phyloP scores from a whole-genome alignment of 805 yeast genomes.

The Pichia nanzhaoensis region DNA sequence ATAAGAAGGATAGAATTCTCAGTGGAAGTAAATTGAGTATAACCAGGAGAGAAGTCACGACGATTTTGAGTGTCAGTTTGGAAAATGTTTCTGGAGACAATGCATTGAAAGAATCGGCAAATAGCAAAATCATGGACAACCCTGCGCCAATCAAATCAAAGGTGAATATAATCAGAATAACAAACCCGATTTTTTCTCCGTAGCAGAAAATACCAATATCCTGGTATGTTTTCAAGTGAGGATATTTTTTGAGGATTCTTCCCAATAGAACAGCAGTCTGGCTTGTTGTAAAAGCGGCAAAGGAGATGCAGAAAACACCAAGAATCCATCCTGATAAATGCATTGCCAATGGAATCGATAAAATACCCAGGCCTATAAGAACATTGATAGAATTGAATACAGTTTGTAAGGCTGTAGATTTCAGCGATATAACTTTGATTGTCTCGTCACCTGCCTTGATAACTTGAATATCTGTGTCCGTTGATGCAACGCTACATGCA shows the following conservation, averaged over 20 bases:
- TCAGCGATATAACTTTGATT: slow-evolving; percentile 24
- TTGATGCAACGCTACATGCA: neutral
- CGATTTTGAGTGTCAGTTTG: slow-evolving; percentile 35
- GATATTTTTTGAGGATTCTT: slow-evolving; percentile 35
- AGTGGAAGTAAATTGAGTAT: slow-evolving; percentile 61
- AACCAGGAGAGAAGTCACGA: slow-evolving; percentile 35
- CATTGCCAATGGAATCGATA: slow-evolving; percentile 67
- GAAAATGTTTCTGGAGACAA: slow-evolving; percentile 36
- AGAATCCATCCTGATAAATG: slow-evolving; percentile 60
- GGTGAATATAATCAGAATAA: slow-evolving; percentile 44
- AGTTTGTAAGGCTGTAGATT: slow-evolving; percentile 67
- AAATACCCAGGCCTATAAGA: slow-evolving; percentile 66
- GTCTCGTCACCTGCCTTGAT: slow-evolving; percentile 3
- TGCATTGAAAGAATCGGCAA: slow-evolving; percentile 52
- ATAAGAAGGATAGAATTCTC: slow-evolving; percentile 60
- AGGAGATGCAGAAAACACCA: slow-evolving; percentile 38
- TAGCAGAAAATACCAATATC: slow-evolving; percentile 49
- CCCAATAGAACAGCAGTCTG: slow-evolving; percentile 52
- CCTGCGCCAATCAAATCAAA: slow-evolving; percentile 58
- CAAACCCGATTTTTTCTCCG: slow-evolving; percentile 37
- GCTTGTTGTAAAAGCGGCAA: slow-evolving; percentile 44
- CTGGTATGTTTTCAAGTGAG: slow-evolving; percentile 44
- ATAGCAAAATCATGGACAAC: slow-evolving; percentile 49
- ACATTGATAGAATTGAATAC: slow-evolving; percentile 73
- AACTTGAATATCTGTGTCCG: neutral